These are phyloP conservation scores for Litchi chinensis DNA, from an alignment of 345 rosid genomes.

Conservation along the genomic window DNA sequence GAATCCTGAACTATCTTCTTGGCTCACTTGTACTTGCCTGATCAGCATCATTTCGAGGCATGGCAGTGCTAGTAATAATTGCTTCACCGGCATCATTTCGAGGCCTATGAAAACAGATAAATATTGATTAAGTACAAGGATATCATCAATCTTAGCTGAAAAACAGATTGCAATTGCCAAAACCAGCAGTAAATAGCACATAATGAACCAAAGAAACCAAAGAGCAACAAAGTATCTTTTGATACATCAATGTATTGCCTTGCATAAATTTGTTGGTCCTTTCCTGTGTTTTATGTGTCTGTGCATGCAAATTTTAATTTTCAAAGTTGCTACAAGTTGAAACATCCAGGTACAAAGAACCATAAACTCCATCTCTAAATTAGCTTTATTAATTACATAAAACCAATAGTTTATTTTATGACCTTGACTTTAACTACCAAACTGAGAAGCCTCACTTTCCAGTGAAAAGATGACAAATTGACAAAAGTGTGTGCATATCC, in stretches of 20 bases:
- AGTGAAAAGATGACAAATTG: background rate
- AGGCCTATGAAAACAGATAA: constrained; percentile 10
- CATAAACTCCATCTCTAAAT: background rate
- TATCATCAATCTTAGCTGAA: background rate
- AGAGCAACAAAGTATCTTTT: background rate
- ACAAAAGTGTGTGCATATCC: background rate
- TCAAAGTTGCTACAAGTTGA: background rate
- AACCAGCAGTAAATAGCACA: background rate
- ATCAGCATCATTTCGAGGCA: background rate
- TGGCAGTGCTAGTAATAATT: background rate
- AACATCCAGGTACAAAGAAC: background rate
- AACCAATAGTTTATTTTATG: background rate
- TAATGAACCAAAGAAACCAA: background rate
- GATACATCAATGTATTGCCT: background rate
- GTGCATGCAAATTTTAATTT: background rate
- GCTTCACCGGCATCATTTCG: background rate
- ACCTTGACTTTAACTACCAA: background rate
- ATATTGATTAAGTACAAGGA: background rate
- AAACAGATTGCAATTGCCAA: background rate
- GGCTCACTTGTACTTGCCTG: constrained; percentile 10
- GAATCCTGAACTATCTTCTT: constrained; percentile 11
- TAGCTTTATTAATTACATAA: background rate
- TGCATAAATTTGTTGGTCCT: background rate
- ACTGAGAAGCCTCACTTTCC: background rate
- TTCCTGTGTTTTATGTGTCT: background rate